A percentile compares a stretch with the other conserved stretches of the same genome.
phyloP scores from a whole-genome alignment of 202 grass and related monocot species.

The Zizania palustris region DNA sequence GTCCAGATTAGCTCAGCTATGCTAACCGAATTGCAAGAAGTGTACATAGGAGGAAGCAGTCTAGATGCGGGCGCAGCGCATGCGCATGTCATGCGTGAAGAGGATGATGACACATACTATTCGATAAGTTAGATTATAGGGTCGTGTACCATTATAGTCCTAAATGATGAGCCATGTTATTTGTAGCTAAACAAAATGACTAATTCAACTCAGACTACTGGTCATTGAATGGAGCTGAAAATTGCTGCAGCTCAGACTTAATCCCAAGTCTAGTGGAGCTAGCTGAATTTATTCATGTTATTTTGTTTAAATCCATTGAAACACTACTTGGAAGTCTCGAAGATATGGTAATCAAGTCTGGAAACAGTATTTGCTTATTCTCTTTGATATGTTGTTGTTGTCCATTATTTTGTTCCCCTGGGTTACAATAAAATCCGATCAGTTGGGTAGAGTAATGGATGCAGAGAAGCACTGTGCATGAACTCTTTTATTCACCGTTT shows the following conservation, averaged over 20 bases:
- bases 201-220: constrained; percentile 36
- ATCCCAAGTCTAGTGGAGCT: constrained; percentile 33
- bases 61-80: constrained; percentile 15
- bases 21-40: constrained; percentile 47
- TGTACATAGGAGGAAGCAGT: constrained; percentile 53
- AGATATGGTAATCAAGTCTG: not conserved
- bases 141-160: constrained; percentile 33
- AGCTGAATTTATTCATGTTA: constrained; percentile 47
- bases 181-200: constrained; percentile 39
- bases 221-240: constrained; percentile 30
- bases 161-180: constrained; percentile 33
- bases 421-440: not conserved
- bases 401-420: not conserved
- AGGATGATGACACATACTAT: constrained; percentile 38
- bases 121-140: constrained; percentile 50
- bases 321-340: not conserved
- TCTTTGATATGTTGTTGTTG: not conserved
- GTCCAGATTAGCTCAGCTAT: constrained; percentile 25
- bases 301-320: constrained; percentile 40
- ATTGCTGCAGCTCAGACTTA: constrained; percentile 40
- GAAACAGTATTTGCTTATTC: not conserved
- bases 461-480: no score
- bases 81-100: constrained; percentile 21
- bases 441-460: not conserved
- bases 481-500: no score